Base-by-base conservation (phyloP, 2,329 filamentous ascomycete species). In the Sordariomycetes sp. region DNA sequence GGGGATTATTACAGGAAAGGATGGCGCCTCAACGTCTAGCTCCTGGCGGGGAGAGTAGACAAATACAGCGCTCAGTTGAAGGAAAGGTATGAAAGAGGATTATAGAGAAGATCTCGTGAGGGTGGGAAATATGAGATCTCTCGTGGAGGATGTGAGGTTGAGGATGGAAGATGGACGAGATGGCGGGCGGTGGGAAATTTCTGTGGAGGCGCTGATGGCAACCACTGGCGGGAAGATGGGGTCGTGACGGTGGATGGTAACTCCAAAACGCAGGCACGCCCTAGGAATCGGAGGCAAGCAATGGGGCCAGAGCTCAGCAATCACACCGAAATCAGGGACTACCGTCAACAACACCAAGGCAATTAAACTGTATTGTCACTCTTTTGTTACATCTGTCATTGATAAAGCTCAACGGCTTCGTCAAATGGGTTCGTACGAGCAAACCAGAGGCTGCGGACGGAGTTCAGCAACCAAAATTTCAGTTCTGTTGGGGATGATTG, bases 401-500 rank as follows among this genome's bases (percentile, higher is more conserved):
- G 8, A 24, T 8, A 8, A 24, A n/a, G 8, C 21, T 24, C 8
- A 24, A 24, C 21, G 8, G 21, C n/a, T 24, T 8, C 21, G 21
- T 24, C 14, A 25, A 11, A 11, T 11, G 23, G 14, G 10, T 10
- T 11, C 23, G 4, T 25, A 6, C 23, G 11, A n/a, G 4, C 8
- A 4, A 3, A 8, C 8, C 25, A 28, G n/a, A n/a, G 17, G 25
- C 25, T 16, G 25, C n/a, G 17, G 8, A 8, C 8, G 14, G n/a
- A 12, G 8, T n/a, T 3, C 17, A 19, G 12, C 36, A 46, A 47
- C 42, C 51, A 45, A 53, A 47, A 45, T 38, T 48, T 47, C 46
- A 43, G 39, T 44, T 50, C 47, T 55, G 54, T 52, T 55, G 54
- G 53, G 53, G 51, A 35, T 35, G 20, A 16, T 32, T 25, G n/a